A percentile compares a stretch with the other conserved stretches of the same genome.
These are phyloP conservation scores for Fusarium subglutinans DNA, from an alignment of 2,329 filamentous ascomycete species.

Conservation along the genomic window DNA sequence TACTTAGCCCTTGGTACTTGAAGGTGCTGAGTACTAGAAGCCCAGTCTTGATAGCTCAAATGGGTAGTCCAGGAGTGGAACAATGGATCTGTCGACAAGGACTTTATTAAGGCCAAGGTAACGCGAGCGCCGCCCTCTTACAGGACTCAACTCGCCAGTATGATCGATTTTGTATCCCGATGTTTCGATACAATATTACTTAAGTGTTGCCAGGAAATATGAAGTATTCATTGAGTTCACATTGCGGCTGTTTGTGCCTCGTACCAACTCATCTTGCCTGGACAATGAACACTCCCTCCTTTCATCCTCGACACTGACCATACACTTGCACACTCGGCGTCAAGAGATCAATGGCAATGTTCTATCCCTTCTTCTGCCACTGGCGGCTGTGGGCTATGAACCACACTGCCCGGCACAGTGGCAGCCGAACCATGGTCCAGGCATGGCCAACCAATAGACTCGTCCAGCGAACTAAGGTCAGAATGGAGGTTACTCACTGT, in stretches of 20 bases:
- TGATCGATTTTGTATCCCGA: fast-evolving
- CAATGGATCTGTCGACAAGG: no score
- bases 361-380: fast-evolving
- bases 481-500: not conserved
- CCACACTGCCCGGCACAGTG: not conserved
- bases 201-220: fast-evolving
- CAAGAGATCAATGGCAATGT: fast-evolving
- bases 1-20: fast-evolving
- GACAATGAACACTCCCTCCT: not conserved
- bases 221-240: no score
- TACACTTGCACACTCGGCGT: fast-evolving
- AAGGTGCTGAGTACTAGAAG: no score
- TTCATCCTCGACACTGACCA: fast-evolving
- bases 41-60: no score
- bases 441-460: not conserved
- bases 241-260: no score
- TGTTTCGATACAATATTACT: fast-evolving
- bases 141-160: no score
- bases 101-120: no score
- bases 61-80: no score
- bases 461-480: fast-evolving
- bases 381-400: not conserved
- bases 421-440: not conserved
- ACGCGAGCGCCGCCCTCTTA: no score
- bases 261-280: no score